Conservation (phyloP, 73 alveolate species). For the Paramecium pentaurelia region DNA sequence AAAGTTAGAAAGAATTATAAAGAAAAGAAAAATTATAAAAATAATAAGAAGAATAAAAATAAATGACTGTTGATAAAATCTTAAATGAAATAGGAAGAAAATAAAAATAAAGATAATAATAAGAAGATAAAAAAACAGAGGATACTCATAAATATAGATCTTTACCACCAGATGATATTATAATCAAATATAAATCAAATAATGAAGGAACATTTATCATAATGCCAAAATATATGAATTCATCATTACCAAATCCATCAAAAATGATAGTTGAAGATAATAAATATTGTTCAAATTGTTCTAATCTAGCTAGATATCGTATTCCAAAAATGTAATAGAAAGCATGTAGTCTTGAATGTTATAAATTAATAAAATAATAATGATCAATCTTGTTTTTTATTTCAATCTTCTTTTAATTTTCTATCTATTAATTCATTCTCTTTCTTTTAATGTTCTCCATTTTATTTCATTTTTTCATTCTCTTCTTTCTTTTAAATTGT, state of each 20-base stretch:
- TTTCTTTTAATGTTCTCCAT: background rate
- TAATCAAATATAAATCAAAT: background rate
- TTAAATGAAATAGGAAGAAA: constrained; percentile 54
- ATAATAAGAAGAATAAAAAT: constrained; percentile 42
- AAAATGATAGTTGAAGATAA: background rate
- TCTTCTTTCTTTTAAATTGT: constrained; percentile 7
- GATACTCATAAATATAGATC: constrained; percentile 19
- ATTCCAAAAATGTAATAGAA: background rate
- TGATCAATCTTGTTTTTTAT: background rate
- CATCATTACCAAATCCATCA: background rate
- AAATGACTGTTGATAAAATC: constrained; percentile 45
- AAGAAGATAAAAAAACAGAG: constrained; percentile 54
- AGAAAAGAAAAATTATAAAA: constrained; percentile 42
- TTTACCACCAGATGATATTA: background rate
- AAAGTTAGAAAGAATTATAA: constrained; percentile 26
- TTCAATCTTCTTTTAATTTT: background rate
- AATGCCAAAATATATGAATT: background rate
- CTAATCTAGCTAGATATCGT: background rate
- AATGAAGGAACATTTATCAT: background rate
- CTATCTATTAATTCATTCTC: background rate
- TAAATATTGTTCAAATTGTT: background rate
- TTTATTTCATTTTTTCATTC: background rate
- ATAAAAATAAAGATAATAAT: constrained; percentile 32
- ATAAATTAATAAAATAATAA: background rate
- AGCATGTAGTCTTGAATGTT: constrained; percentile 29